Conservation (phyloP, 441 rosid species). For the Gossypium trilobum region DNA sequence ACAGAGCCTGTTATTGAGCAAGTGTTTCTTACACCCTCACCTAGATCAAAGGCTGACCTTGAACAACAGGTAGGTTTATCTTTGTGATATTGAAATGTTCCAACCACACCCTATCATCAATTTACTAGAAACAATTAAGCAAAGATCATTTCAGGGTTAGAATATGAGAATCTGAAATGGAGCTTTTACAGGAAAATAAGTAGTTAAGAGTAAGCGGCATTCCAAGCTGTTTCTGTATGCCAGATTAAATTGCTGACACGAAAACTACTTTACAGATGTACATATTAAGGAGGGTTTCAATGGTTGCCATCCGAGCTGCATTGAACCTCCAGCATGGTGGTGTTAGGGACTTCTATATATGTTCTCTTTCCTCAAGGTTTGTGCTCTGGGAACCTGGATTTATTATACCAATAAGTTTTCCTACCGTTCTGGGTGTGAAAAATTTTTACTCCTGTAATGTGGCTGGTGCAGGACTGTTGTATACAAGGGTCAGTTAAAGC, state of each 20-base stretch:
- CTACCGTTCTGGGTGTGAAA: neutral
- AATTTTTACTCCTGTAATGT: neutral
- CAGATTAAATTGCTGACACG: neutral
- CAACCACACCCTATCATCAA: neutral
- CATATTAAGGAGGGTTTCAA: constrained; percentile 78
- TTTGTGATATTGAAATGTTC: neutral
- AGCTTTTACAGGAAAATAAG: neutral
- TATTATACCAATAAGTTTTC: neutral
- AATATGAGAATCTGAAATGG: neutral
- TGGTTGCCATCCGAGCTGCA: constrained; percentile 92
- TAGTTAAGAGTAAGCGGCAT: neutral
- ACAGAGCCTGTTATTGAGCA: constrained; percentile 95
- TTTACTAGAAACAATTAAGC: neutral
- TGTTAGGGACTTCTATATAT: constrained; percentile 83
- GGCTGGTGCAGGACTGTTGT: constrained; percentile 70
- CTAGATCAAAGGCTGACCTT: constrained; percentile 68
- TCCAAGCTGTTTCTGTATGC: neutral
- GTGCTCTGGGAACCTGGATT: neutral
- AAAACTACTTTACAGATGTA: constrained; percentile 64
- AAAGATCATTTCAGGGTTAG: neutral
- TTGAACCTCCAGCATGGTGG: constrained; percentile 86
- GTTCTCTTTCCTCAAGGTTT: constrained; percentile 96
- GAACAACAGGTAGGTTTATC: constrained; percentile 72
- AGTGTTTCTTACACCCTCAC: constrained; percentile 73
- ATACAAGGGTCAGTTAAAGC: constrained; percentile 95